Base-by-base conservation (phyloP, 1,284 basidiomycete species). In the Boletus albobrunnescens region DNA sequence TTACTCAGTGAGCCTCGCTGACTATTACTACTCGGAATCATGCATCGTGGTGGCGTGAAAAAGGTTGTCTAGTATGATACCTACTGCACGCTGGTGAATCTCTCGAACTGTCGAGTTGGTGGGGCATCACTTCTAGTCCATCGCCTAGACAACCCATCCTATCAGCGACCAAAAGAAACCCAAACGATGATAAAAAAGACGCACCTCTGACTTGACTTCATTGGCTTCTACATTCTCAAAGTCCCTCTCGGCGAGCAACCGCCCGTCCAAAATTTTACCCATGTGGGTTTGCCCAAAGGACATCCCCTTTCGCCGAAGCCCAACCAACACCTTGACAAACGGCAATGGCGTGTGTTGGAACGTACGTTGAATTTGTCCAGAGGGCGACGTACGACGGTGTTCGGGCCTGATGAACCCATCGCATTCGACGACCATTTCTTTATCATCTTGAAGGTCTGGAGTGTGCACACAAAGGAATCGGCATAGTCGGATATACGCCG, bases 381-480 rank as follows among this genome's bases (percentile, higher is more conserved):
- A 11, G 16, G 11, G 31, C 7, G 16, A 11, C 9, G 16, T 16
- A 6, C 16, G 31, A 17, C 42, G 41, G 3, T 31, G 26, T 6
- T 46, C 22, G 2, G 27, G 28, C 1, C 6, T 17, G 17, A 46
- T 36, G n/a, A 46, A 46, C 12, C 44, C 44, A 9, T 73, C 68
- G 13, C 43, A 48, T 27, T 67, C 52, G 20, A 57, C 53, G 2
- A 36, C 38, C 20, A 51, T 44, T 0, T 42, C 41, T 1, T 26
- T 35, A 1, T 40, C 36, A 5, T 28, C 47, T 20, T 53, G 49
- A 9, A 54, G 41, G 27, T 58, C 52, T 17, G 38, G 49, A 4
- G 60, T 39, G 22, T 59, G 60, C 9, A 73, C 23, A 0, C 72
- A 72, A 10, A 76, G 58, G 47, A 73, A 65, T 3, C 52, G 51